Conservation (phyloP, 2,329 filamentous ascomycete genomes). For the Didymella glomerata region DNA sequence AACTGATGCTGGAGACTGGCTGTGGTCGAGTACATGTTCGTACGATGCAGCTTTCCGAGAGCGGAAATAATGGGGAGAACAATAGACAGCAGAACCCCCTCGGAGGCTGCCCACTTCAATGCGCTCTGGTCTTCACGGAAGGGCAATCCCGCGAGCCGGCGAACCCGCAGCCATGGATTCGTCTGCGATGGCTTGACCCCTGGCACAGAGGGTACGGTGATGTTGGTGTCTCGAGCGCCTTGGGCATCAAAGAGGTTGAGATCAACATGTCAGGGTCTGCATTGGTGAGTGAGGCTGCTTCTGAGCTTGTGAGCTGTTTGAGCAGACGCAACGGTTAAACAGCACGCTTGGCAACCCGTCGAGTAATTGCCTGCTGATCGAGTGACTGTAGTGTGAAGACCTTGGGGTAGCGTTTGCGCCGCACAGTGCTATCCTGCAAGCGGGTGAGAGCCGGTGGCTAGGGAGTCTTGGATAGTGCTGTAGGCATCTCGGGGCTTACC, state of each 20-base stretch:
- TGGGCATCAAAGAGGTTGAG: slow-evolving; percentile 19
- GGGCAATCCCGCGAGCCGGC: slow-evolving; percentile 20
- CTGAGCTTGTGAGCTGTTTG: slow-evolving; percentile 2
- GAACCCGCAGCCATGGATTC: slow-evolving; percentile 23
- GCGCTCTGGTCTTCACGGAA: slow-evolving; percentile 18
- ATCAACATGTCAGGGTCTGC: slow-evolving; percentile 12
- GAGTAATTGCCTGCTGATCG: slow-evolving; percentile 10
- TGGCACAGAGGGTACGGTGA: slow-evolving; percentile 5
- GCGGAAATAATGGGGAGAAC: neutral
- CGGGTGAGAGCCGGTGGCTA: slow-evolving; percentile 9
- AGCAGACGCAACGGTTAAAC: slow-evolving; percentile 9
- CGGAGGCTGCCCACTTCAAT: slow-evolving; percentile 4
- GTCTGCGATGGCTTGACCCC: slow-evolving; percentile 20
- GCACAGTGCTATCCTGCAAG: slow-evolving; percentile 21
- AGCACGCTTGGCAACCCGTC: neutral
- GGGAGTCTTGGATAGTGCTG: slow-evolving; percentile 9
- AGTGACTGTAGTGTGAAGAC: slow-evolving; percentile 12
- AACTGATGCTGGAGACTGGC: neutral
- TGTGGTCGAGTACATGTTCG: neutral
- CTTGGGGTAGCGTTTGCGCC: slow-evolving; percentile 17
- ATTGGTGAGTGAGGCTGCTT: slow-evolving; percentile 9
- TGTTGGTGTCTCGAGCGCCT: slow-evolving; percentile 19
- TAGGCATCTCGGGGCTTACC: slow-evolving; percentile 15
- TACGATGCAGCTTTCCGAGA: neutral
- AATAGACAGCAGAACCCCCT: neutral